phyloP scores from a whole-genome alignment of 352 stramenopile species.

The Pythium coloratum region DNA sequence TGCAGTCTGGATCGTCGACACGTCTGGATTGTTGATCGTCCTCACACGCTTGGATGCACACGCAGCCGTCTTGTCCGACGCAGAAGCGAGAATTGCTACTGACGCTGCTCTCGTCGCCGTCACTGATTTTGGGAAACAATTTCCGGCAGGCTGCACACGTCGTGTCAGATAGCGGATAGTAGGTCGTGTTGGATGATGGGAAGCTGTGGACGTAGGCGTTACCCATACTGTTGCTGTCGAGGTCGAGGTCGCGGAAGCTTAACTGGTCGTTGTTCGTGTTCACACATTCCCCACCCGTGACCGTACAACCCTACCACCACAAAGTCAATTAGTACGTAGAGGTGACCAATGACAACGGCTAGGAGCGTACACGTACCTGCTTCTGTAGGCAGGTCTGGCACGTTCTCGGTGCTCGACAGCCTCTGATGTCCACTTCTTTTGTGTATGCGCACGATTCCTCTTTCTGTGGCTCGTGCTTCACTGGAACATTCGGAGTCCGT shows the following conservation, averaged over 20 bases:
- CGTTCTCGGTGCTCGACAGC: neutral
- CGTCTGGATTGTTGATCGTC: too few relatives aligned
- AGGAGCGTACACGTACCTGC: too few relatives aligned
- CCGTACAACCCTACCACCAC: too few relatives aligned
- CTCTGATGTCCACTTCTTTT: neutral
- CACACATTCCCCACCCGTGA: too few relatives aligned
- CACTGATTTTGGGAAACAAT: neutral
- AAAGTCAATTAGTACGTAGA: too few relatives aligned
- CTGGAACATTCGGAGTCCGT: too few relatives aligned
- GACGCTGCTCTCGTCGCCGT: neutral
- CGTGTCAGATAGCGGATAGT: neutral
- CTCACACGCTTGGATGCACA: neutral
- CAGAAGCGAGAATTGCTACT: neutral
- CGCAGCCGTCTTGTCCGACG: neutral
- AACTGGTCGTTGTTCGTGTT: too few relatives aligned
- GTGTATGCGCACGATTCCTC: too few relatives aligned
- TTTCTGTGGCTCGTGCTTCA: too few relatives aligned
- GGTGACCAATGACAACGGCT: too few relatives aligned
- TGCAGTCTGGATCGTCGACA: neutral
- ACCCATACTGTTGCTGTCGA: too few relatives aligned
- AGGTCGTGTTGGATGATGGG: conserved; percentile 18
- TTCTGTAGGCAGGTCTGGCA: neutral
- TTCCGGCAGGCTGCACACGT: neutral
- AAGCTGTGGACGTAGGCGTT: neutral
- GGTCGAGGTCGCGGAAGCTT: too few relatives aligned